These are phyloP conservation scores for Inga oerstediana DNA, from an alignment of 306 rosid species.

Conservation along the genomic window DNA sequence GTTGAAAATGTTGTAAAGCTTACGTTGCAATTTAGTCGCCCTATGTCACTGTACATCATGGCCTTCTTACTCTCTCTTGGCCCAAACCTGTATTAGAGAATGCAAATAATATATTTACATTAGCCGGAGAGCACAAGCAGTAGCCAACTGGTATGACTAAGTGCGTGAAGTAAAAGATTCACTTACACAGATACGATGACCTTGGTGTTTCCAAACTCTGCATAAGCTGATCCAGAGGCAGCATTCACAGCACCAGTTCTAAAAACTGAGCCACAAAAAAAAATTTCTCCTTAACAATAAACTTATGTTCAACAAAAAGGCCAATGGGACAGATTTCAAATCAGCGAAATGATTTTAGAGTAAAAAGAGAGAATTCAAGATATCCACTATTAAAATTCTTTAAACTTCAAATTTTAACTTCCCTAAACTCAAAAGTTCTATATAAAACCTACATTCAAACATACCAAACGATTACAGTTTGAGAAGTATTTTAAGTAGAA, in stretches of 20 bases:
- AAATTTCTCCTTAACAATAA: slow-evolving; percentile 12
- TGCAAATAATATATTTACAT: slow-evolving; percentile 23
- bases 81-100: slow-evolving; percentile 66
- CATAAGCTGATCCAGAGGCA: slow-evolving; percentile 97
- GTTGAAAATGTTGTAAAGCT: slow-evolving; percentile 84
- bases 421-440: slow-evolving; percentile 5
- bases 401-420: background rate
- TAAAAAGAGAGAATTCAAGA: background rate
- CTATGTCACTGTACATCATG: slow-evolving; percentile 85
- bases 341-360: background rate
- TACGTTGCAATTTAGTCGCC: slow-evolving; percentile 88
- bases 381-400: background rate
- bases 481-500: background rate
- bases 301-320: slow-evolving; percentile 5
- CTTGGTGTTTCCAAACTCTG: slow-evolving; percentile 92
- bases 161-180: slow-evolving; percentile 10
- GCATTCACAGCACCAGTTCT: slow-evolving; percentile 95
- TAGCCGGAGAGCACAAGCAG: slow-evolving; percentile 21
- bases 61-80: slow-evolving; percentile 99
- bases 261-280: slow-evolving; percentile 64
- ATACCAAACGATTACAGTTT: background rate
- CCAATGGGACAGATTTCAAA: background rate
- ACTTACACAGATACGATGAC: slow-evolving; percentile 99
- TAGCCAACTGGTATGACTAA: slow-evolving; percentile 18
- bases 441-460: background rate